phyloP scores from a whole-genome alignment of 495 filamentous ascomycete genomes.

The Umbilicaria muhlenbergii region DNA sequence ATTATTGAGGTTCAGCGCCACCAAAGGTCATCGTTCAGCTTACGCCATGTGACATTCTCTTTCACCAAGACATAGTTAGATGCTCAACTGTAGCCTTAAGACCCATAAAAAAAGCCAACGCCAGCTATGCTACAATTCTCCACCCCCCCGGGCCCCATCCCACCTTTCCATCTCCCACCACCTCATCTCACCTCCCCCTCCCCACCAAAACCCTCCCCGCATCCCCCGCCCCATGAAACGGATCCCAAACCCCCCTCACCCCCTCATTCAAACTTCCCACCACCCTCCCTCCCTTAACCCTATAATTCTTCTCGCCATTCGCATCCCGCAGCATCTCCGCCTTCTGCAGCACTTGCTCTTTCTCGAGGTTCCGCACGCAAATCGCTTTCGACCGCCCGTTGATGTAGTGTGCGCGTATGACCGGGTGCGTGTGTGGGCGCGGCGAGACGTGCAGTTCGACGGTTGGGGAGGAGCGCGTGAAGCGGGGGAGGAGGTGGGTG shows the following conservation, averaged over 20 bases:
- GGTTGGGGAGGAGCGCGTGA: slow-evolving; percentile 68
- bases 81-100: neutral
- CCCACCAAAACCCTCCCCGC: slow-evolving; percentile 8
- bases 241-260: slow-evolving; percentile 89
- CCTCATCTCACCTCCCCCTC: neutral
- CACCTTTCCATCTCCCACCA: neutral
- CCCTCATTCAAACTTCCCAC: slow-evolving; percentile 78
- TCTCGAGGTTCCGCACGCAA: slow-evolving; percentile 75
- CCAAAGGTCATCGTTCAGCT: no score
- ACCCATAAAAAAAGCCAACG: neutral
- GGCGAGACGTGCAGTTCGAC: slow-evolving; percentile 86
- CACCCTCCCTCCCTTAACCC: slow-evolving; percentile 51
- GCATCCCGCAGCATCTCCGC: slow-evolving; percentile 63
- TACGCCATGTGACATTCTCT: no score
- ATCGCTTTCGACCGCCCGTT: slow-evolving; percentile 78
- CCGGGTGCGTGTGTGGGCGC: slow-evolving; percentile 70
- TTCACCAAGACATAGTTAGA: no score
- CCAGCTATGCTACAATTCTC: neutral
- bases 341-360: slow-evolving; percentile 69
- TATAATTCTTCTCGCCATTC: slow-evolving; percentile 73
- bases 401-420: slow-evolving; percentile 76
- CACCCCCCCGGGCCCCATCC: no score
- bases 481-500: slow-evolving; percentile 46
- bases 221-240: slow-evolving; percentile 53
- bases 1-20: no score